Evolutionary conservation across 2,329 filamentous ascomycete species (phyloP), one percentile per base, ranked within the genome.

Genomic region (Neoscytalidium dimidiatum): DNA sequence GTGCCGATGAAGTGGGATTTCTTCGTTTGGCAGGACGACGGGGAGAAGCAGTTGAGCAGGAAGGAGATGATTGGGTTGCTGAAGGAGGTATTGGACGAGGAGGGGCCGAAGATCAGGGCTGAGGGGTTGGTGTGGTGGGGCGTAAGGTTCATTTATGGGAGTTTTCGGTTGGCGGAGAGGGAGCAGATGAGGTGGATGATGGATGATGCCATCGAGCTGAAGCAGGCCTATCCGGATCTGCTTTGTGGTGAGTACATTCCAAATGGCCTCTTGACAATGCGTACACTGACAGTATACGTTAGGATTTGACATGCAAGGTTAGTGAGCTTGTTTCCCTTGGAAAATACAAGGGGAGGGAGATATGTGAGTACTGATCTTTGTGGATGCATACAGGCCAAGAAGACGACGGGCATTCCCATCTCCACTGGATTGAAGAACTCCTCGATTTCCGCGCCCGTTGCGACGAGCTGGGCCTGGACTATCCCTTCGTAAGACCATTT

Each of bases 111-210:
- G 64, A 73, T 83, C 44, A 75, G 81, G 66, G 67, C 64, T 0
- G 66, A 79, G 2, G 72, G 73, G 26, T 67, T 73, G 65, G 65
- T 75, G 0, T 62, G 78, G 17, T 82, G 85, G 19, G 88, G 88
- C 0, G 79, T 91, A 67, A 91, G 90, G 74, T 85, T 91, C 66
- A 89, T 91, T 35, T 91, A 91, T 74, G 90, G 89, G 74, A 88
- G 87, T 1, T 88, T 88, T 0, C 80, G 89, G 7, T 87, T 85
- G 0, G 88, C 90, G 57, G 69, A 77, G 0, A 79, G 76, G 3
- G 62, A 73, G 51, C 71, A 79, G 51, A 85, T 91, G 64, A 72
- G 78, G 52, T 70, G 69, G 1, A 84, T 88, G 3, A 81, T 91
- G 35, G 72, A 82, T 13, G 85, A 91, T 70, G 91, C 89, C 70